Percentiles rank a stretch among this genome's conserved stretches.
Conservation (phyloP, 192 early-diverging fungal species). For the Podila horticola region DNA sequence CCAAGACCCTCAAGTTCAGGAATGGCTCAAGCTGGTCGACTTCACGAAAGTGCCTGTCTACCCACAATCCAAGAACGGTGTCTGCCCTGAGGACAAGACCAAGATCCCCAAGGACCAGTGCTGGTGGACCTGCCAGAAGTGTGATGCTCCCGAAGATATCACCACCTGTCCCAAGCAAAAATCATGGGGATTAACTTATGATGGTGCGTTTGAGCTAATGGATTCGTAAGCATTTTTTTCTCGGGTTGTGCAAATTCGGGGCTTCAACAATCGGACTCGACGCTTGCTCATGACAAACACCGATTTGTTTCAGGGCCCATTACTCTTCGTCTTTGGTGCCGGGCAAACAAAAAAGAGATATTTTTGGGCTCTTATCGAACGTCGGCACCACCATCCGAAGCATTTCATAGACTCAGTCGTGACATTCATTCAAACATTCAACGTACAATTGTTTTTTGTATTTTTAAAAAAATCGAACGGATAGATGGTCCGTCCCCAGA, state of each 20-base stretch:
- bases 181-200: conserved; percentile 67
- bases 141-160: conserved; percentile 50
- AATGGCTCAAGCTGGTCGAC: conserved; percentile 47
- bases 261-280: too few relatives aligned
- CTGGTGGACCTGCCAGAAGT: conserved; percentile 65
- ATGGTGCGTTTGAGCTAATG: too few relatives aligned
- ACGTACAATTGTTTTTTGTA: background rate
- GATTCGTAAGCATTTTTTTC: too few relatives aligned
- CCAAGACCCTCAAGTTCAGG: conserved; percentile 37
- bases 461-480: too few relatives aligned
- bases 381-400: too few relatives aligned
- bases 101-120: conserved; percentile 52
- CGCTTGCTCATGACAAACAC: too few relatives aligned
- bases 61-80: conserved; percentile 31
- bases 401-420: too few relatives aligned
- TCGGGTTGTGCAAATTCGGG: too few relatives aligned
- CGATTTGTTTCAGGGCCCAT: too few relatives aligned
- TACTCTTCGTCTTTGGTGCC: too few relatives aligned
- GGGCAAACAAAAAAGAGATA: too few relatives aligned
- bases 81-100: conserved; percentile 28
- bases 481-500: conserved; percentile 61
- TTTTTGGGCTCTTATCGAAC: too few relatives aligned
- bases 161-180: conserved; percentile 54
- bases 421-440: background rate
- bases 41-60: conserved; percentile 36